Conservation (phyloP, 1,139 yeast species). For the Blastobotrys ciferrii region DNA sequence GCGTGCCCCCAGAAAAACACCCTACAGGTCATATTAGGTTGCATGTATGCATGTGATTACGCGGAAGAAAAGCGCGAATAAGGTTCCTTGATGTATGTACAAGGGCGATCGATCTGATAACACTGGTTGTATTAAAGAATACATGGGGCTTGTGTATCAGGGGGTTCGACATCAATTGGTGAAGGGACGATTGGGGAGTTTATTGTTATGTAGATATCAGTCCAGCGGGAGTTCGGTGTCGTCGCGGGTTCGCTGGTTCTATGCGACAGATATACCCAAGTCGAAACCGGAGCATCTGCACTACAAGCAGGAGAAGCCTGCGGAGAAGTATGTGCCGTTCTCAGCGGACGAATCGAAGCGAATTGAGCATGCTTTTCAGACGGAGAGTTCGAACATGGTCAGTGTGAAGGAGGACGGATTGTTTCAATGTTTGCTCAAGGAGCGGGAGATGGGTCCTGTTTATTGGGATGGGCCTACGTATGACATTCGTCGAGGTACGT, state of each 20-base stretch:
- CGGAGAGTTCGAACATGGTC: constrained; percentile 28
- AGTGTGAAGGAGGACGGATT: constrained; percentile 80
- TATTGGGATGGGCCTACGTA: constrained; percentile 91
- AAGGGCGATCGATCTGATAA: background rate
- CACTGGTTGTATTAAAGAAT: too few relatives aligned
- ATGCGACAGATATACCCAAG: constrained; percentile 75
- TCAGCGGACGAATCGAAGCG: constrained; percentile 58
- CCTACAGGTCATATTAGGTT: too few relatives aligned
- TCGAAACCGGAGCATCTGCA: constrained; percentile 61
- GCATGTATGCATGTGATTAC: too few relatives aligned
- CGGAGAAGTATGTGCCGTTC: constrained; percentile 70
- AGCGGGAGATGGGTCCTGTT: constrained; percentile 59
- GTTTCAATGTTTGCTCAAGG: constrained; percentile 63
- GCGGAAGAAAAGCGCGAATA: too few relatives aligned
- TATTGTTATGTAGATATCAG: background rate
- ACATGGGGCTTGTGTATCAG: background rate
- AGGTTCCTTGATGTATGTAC: too few relatives aligned
- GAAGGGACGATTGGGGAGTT: background rate
- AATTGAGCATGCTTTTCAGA: constrained; percentile 52
- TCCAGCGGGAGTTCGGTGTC: background rate
- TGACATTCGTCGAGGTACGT: constrained; percentile 79
- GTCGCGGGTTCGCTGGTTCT: constrained; percentile 54
- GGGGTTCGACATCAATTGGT: background rate
- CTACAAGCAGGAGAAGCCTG: constrained; percentile 33
- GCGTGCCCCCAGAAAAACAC: too few relatives aligned